Evolutionary conservation across 345 rosid genomes (phyloP), one percentile per base, ranked within the genome.

Genomic region (Euphorbia peplus): DNA sequence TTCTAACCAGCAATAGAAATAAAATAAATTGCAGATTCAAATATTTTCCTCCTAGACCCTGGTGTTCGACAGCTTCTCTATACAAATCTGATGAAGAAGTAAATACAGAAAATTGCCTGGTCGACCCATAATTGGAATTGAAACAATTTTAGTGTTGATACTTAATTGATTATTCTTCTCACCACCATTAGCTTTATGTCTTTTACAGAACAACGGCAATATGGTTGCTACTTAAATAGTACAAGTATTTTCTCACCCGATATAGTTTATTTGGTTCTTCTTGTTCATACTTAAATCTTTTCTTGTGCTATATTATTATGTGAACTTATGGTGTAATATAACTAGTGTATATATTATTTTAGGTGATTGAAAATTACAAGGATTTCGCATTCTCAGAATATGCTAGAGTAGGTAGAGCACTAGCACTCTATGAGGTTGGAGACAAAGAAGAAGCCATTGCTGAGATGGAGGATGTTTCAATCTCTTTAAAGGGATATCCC

Each of bases 381-480:
- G 88, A 84, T 10, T 84, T 84, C 10, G 88, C 88, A 9, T 81
- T 87, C 71, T 73, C 87, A 0, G 91, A 84, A n/a, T 84, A 84
- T 64, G 85, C 85, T 42, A 76, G 91, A 62, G 83, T 84, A 0
- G 88, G 91, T 19, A 79, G 87, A 75, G 91, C 88, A 3, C 70
- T 86, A 69, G 85, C 78, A 0, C 73, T 87, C 42, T 87, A 84
- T 60, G 87, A 83, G 65, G 79, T 84, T 62, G 87, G 88, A 4
- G 83, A 83, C 62, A 75, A 85, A 66, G 85, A 83, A 62, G 81
- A 84, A 73, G 84, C 88, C 3, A 84, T 84, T 44, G 81, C 83
- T n/a, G 87, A 83, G 76, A 84, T 84, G 91, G 91, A 86, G 71
- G 85, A 84, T 73, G 83, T 84, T 73, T 81, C 88, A 8, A 70